Percentiles rank a stretch among this genome's conserved stretches.
Conservation (phyloP, 2,329 filamentous ascomycete species). For the Daldinia sp. region DNA sequence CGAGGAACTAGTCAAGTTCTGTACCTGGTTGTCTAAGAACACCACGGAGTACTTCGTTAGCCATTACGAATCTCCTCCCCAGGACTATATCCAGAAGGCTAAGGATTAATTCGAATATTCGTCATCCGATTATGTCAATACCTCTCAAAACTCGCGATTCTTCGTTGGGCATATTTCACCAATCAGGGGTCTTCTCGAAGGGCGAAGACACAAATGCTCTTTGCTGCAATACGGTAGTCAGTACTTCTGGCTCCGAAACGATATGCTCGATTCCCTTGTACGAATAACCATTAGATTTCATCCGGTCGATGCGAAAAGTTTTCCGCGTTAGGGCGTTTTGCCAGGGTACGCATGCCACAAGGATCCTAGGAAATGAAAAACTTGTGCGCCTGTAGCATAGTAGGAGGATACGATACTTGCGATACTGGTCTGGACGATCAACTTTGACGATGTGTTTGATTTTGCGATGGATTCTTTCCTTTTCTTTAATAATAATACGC, state of each 20-base stretch:
- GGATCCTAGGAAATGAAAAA: background rate
- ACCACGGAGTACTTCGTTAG: slow-evolving; percentile 81
- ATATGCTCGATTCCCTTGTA: slow-evolving; percentile 8
- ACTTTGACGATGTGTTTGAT: background rate
- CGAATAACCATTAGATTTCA: background rate
- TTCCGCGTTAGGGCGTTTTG: background rate
- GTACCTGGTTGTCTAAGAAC: slow-evolving; percentile 84
- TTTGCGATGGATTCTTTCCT: slow-evolving; percentile 1
- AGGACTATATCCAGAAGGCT: slow-evolving; percentile 79
- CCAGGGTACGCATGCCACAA: background rate
- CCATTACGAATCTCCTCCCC: slow-evolving; percentile 78
- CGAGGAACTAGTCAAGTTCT: slow-evolving; percentile 89
- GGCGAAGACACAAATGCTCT: background rate
- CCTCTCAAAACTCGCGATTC: background rate
- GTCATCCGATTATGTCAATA: background rate
- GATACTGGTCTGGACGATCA: background rate
- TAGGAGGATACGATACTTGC: background rate
- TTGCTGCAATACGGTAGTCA: background rate
- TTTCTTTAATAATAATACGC: slow-evolving; percentile 10
- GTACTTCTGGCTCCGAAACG: background rate
- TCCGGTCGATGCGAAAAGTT: background rate
- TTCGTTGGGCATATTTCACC: background rate
- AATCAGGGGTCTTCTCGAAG: background rate
- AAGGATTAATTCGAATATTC: slow-evolving; percentile 44
- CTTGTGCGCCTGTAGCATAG: background rate